Base-by-base conservation (phyloP, 805 yeast genomes). In the Teunomyces funiuensis region DNA sequence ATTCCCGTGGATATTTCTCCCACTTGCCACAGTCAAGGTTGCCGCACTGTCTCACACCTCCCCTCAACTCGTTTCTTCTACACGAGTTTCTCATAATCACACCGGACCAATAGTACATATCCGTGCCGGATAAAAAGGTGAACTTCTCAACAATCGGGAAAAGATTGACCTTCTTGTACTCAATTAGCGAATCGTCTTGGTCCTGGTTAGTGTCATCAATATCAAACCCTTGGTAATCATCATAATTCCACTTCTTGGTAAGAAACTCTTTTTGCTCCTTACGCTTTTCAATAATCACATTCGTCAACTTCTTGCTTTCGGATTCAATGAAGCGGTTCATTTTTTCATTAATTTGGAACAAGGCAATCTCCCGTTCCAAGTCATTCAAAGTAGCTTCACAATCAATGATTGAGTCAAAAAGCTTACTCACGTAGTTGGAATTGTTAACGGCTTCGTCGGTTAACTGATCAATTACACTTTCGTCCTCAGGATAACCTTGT, bases 51-150 rank as follows among this genome's bases (percentile, higher is more conserved):
- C 98, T 76, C 22, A 91, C 85, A 1, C 97, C 97, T 13, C 91
- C 91, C 43, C 84, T 76, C 31, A 75, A 61, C 57, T 90, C 97
- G 60, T 91, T 93, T 55, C 90, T 82, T 43, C 97, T 77, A 59
- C 97, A 91, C 1, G 96, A 89, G 61, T 93, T 93, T 41, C 98
- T 74, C 90, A 93, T 93, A 28, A 90, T 88, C n/a, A 91, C 96
- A 3, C 96, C 93, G 2, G 97, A 88, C 99, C 99, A 91, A 63
- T 90, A 89, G 51, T 85, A 83, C 72, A 89, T 80, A 51, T 90
- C 97, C 31, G 83, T 78, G 3, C 88, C 80, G 50, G 84, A 79
- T 36, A 73, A 66, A 40, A 76, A 71, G 0, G 98, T 91, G 59
- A 88, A 91, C 60, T 86, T 82, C 61, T 91, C 99, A 28, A 91